Evolutionary conservation across 108 stramenopile species (phyloP), one percentile per base, ranked within the genome.

Genomic region (Licmophora abbreviata): DNA sequence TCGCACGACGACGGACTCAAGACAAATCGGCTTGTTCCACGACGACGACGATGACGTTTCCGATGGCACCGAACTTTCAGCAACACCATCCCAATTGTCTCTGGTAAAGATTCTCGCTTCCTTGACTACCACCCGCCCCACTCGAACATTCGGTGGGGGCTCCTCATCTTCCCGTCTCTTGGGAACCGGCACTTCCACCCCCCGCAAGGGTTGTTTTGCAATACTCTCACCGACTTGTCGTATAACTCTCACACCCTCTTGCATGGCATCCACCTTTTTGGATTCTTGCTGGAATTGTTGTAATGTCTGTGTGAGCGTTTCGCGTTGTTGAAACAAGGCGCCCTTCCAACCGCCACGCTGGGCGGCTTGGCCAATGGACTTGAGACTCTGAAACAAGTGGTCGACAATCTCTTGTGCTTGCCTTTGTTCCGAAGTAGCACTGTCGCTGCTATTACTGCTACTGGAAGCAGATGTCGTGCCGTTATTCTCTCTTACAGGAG

Each of bases 51-150:
- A 30, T 51, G 49, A 12, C 8, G 5, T 35, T 40, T 29, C 32
- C 10, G 47, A 24, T 31, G 36, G 36, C 31, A 29, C 15, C 35
- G 5, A 26, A 41, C 29, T 29, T 44, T 14, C 26, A 15, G 46
- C 34, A 17, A 42, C 54, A 43, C 34, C 35, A 1, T 54, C 11
- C 68, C 68, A 63, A 29, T 59, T 63, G 30, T 73, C 58, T 23
- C 54, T 60, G 6, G 74, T 81, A 61, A 81, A 80, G 18, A 81
- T 54, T 29, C 79, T 51, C 3, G 56, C 27, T 58, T 81, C 79
- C 9, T 62, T 57, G 14, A 73, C 4, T 7, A 63, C 52, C 24
- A 81, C 60, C 21, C 71, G 42, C 21, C 74, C 79, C 12, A 81
- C 47, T 1, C 79, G 67, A n/a, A 30, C 42, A n/a, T 50, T 50